Evolutionary conservation across 495 filamentous ascomycete genomes (phyloP).

Genomic region (Aspergillus coremiiformis): DNA sequence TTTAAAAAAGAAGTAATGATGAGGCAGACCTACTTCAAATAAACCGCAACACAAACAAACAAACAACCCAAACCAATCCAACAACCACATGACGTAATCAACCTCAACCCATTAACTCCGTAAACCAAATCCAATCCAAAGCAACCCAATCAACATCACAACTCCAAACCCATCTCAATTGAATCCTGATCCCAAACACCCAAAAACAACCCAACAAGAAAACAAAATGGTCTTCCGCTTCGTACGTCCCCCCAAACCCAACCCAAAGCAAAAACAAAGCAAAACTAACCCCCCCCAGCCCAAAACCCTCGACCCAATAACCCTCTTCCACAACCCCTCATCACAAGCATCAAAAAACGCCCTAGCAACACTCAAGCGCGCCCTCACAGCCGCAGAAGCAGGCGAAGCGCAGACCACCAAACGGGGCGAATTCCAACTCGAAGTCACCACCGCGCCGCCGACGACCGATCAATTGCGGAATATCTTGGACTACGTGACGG

Average conservation of each 20-base stretch:
- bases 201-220: too few relatives aligned
- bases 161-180: neutral
- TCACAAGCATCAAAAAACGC: conserved; percentile 57
- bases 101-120: neutral
- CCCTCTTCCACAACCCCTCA: conserved; percentile 83
- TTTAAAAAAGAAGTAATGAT: neutral
- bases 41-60: neutral
- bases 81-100: conserved; percentile 8
- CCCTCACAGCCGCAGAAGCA: conserved; percentile 49
- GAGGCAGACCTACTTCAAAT: neutral
- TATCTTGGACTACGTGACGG: conserved; percentile 78
- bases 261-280: conserved; percentile 9
- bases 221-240: conserved; percentile 38
- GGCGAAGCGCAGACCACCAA: conserved; percentile 34
- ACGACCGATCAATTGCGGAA: conserved; percentile 77
- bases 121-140: neutral
- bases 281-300: too few relatives aligned
- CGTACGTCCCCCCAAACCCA: conserved; percentile 19
- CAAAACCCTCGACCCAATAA: conserved; percentile 85
- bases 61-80: neutral
- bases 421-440: conserved; percentile 70
- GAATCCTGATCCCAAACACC: neutral
- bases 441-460: conserved; percentile 73
- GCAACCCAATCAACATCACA: neutral
- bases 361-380: conserved; percentile 66